Evolutionary conservation across 2,329 filamentous ascomycete genomes (phyloP), one percentile per base, ranked within the genome.

Genomic region (Pseudogymnoascus sp.): DNA sequence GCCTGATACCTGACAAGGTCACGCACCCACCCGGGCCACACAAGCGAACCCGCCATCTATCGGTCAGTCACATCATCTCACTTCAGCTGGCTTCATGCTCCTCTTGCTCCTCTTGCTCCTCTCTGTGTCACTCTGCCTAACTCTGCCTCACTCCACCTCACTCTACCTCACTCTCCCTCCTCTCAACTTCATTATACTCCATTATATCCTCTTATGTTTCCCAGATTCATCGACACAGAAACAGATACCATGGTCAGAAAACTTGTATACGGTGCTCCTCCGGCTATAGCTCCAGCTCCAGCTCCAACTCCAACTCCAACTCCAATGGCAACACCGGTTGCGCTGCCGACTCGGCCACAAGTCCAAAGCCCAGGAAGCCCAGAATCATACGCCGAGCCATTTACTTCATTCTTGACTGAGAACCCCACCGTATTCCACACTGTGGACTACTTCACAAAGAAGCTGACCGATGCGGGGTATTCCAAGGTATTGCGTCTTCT

Each of bases 381-480:
- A 4, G 85, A 86, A 70, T 81, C 80, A 64, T 96, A 92, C 74
- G 89, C 90, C 7, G 81, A 91, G 75, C 91, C 92, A 0, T 97
- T 96, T 74, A 88, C 89, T 73, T 83, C 91, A 60, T 97, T 97
- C 73, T 83, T 97, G 78, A 89, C 86, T 49, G 83, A 89, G 65
- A 96, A 97, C 72, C 94, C 94, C 0, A 97, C 94, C 7, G 84
- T 97, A 55, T 99, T 96, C 75, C 94, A 99, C 71, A 86, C 91
- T 1, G 92, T 97, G 28, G 83, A 86, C 63, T 84, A 91, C 69
- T 91, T 96, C 73, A 86, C 88, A 70, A 79, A 81, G 63, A 87
- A 92, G 70, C 82, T 97, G 58, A 79, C 82, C 65, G 81, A 84
- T 39, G 80, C 84, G 38, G 93, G 91, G 49, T 99, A 90, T 76